Evolutionary conservation across 1,284 basidiomycete genomes (phyloP), one percentile per base, ranked within the genome.

Genomic region (Cryptococcus sp.): DNA sequence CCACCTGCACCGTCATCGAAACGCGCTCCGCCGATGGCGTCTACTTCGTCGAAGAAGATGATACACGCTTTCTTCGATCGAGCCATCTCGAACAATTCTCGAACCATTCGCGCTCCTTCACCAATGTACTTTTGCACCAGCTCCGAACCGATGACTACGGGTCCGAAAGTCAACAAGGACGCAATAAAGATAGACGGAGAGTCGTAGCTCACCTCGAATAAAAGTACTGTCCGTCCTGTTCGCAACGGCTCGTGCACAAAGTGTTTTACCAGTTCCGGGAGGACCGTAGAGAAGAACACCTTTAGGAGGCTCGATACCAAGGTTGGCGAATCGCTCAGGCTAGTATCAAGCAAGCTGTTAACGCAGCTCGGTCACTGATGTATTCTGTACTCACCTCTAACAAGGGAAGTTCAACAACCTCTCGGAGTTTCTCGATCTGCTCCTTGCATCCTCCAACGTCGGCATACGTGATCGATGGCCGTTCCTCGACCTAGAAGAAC

Each of bases 71-170:
- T 99, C 83, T 99, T 99, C 67, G 89, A 89, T 59, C 96, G 85
- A 40, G 96, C 96, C 93, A 99, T 97, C 81, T 99, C 96, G 79
- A 99, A 99, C 59, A 99, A 82, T 76, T 99, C 96, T 57, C 96
- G 87, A 22, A 99, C 95, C 96, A 99, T 98, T 59, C 96, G 85
- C 1, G 96, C 96, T 61, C 96, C 96, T 79, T 99, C 96, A 53
- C 96, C 96, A 49, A 99, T 95, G 76, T 99, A 99, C 78, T 99
- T 99, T 78, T 99, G 96, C 25, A 99, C 96, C 8, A 99, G 84
- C 78, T 99, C 96, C 17, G 94, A 98, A 13, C 96, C 96, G 73
- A 99, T 99, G 59, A 77, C 75, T 72, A 46, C 2, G 10, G 26
- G 3, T 29, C 8, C 29, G 29, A 29, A 29, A 29, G 10, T 34